These are phyloP conservation scores for Moesziomyces sp. DNA, from an alignment of 1,284 basidiomycete genomes.

Conservation along the genomic window DNA sequence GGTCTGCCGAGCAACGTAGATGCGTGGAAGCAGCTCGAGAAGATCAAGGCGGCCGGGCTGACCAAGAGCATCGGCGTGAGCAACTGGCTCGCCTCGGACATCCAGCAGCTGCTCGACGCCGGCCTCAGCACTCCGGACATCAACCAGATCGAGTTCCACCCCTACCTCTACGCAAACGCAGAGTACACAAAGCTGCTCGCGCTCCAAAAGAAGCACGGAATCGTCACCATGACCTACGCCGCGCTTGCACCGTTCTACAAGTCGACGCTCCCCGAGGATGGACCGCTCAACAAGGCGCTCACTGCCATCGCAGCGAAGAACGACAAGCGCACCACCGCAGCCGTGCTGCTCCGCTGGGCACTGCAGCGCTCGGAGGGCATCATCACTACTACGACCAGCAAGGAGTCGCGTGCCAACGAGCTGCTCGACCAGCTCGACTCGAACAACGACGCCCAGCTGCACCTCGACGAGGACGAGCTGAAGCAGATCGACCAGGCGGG, in stretches of 20 bases:
- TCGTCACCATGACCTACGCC: slow-evolving; percentile 52
- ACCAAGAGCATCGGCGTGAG: slow-evolving; percentile 52
- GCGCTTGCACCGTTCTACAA: slow-evolving; percentile 51
- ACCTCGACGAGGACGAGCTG: slow-evolving; percentile 37
- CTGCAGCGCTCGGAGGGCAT: slow-evolving; percentile 49
- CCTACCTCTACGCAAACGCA: slow-evolving; percentile 35
- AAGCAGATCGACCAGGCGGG: slow-evolving; percentile 49
- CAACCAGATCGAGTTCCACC: slow-evolving; percentile 59
- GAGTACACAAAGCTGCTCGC: slow-evolving; percentile 47
- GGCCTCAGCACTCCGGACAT: slow-evolving; percentile 51
- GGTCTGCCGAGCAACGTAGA: slow-evolving; percentile 51
- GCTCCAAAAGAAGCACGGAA: slow-evolving; percentile 44
- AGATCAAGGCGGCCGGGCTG: slow-evolving; percentile 47
- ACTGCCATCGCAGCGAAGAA: slow-evolving; percentile 39
- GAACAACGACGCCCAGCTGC: slow-evolving; percentile 25
- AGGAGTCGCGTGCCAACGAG: slow-evolving; percentile 41
- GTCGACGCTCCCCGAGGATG: slow-evolving; percentile 23
- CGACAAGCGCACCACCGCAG: slow-evolving; percentile 29
- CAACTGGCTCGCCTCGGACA: slow-evolving; percentile 54
- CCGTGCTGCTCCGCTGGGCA: slow-evolving; percentile 50
- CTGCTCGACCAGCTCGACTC: slow-evolving; percentile 45
- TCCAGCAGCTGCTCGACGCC: slow-evolving; percentile 51
- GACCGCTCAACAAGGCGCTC: slow-evolving; percentile 38
- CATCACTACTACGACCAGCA: slow-evolving; percentile 52
- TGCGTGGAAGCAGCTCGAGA: slow-evolving; percentile 53